Evolutionary conservation across 305 asterid genomes (phyloP), one percentile per base, ranked within the genome.

Genomic region (Solanum hybrid): DNA sequence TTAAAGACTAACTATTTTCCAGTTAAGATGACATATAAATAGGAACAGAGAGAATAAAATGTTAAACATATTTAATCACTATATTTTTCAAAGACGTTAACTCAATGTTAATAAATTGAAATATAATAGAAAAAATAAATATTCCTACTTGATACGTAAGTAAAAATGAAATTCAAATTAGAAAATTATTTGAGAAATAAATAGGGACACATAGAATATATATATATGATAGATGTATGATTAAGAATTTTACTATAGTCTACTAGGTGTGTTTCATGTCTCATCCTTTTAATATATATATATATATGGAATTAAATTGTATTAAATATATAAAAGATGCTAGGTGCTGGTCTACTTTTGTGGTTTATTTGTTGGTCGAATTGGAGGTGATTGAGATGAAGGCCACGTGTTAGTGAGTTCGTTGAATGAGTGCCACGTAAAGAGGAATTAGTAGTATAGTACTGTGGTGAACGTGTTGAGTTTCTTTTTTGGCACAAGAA

Each of bases 381-480:
- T 9, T 76, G 31, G 51, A 73, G 39, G 73, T 40, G 11, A 28
- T 26, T 29, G 8, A 28, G 37, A 40, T 26, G 28, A 18, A n/a
- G 8, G 26, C 18, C 42, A 29, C 75, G 88, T 84, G 40, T 11
- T 84, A 1, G 4, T 67, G 20, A 26, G 35, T 28, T 5, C 29
- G 40, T 34, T 39, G 20, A 42, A 12, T 73, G 71, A 29, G 34
- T 24, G 42, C 69, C 84, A 75, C 89, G 82, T 87, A 26, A 73
- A 36, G 82, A 71, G 57, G 67, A 87, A 28, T 35, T 20, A 40
- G 9, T 8, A 20, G 80, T 67, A 61, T 61, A 16, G 34, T 71
- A 78, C 33, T 87, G 85, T 39, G 31, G 13, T 40, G 82, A 87
- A 87, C 85, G 89, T 87, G 89, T 40, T 87, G 6, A 61, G 26